Evolutionary conservation across 495 filamentous ascomycete species (phyloP).

Genomic region (Margaritispora aquatica): DNA sequence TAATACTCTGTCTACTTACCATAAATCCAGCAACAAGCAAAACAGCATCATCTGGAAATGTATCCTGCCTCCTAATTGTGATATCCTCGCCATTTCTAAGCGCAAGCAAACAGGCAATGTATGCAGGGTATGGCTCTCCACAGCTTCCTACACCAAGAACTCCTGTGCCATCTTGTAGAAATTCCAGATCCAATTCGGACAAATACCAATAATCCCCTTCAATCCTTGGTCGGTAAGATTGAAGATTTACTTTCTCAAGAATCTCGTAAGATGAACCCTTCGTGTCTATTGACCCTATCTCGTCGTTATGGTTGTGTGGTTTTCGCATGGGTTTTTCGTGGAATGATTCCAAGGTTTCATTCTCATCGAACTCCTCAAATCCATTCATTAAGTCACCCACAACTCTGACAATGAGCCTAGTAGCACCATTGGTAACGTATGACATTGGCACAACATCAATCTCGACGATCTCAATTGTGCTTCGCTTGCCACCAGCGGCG

Average conservation of each 20-base stretch:
- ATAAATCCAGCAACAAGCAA: slow-evolving; percentile 42
- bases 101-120: slow-evolving; percentile 36
- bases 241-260: slow-evolving; percentile 32
- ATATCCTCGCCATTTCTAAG: slow-evolving; percentile 41
- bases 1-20: too few species aligned
- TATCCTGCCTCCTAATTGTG: slow-evolving; percentile 39
- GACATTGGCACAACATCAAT: slow-evolving; percentile 32
- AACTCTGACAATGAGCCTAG: slow-evolving; percentile 27
- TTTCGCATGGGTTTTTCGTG: too few species aligned
- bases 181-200: slow-evolving; percentile 47
- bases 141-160: slow-evolving; percentile 59
- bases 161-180: slow-evolving; percentile 52
- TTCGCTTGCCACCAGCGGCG: slow-evolving; percentile 25
- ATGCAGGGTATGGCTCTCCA: slow-evolving; percentile 43
- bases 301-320: slow-evolving; percentile 78
- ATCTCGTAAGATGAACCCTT: slow-evolving; percentile 21
- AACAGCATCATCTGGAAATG: slow-evolving; percentile 38
- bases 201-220: slow-evolving; percentile 48
- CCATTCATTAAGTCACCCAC: slow-evolving; percentile 26
- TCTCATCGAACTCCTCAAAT: slow-evolving; percentile 7
- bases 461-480: slow-evolving; percentile 28
- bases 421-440: slow-evolving; percentile 32
- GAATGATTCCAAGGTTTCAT: not conserved
- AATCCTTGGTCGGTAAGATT: slow-evolving; percentile 43
- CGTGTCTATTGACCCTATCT: slow-evolving; percentile 24